Base-by-base conservation (phyloP, 768 basidiomycete species). In the Rhizopogon vesiculosus region DNA sequence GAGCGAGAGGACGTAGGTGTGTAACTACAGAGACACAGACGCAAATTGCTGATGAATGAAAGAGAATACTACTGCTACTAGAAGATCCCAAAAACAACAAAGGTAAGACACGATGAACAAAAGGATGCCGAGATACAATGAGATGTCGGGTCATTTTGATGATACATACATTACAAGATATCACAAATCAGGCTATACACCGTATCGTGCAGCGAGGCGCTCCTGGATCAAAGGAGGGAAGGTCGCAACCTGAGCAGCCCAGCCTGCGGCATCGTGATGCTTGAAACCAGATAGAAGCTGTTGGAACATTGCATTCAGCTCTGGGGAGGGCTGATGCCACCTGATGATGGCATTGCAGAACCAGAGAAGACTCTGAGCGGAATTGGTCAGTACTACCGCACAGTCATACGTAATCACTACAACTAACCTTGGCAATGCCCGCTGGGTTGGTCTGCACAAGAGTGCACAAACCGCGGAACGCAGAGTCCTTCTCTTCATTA, bases 401-500 rank as follows among this genome's bases (percentile, higher is more conserved):
- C 42, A 19, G 3, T 35, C 22, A n/a, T 18, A 39, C 42, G 7
- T n/a, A 28, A 8, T 10, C 9, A 9, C 29, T 41, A n/a, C 16
- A 6, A 72, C 85, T 58, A 54, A 90, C 94, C 84, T 93, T 93
- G 42, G 91, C 84, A 57, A 98, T 92, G 2, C 96, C 97, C 58
- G 84, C 83, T 16, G 97, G 97, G 69, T 99, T 99, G 31, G 84
- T 84, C 71, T 95, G 92, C 57, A 98, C 93, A 39, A 98, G 86
- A 29, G 92, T 92, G 72, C 97, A 99, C 64, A 99, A 83, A 2
- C 97, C 97, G 55, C 95, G 82, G 84, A 98, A 99, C 6, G 97
- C 97, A 19, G 94, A 98, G 66, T 98, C 97, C 74, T 98, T 99
- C 77, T 99, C 97, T 64, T 98, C 96, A 65, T 98, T 99, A 66